Evolutionary conservation across 352 stramenopile genomes (phyloP), one percentile per base, ranked within the genome.

Genomic region (Phytophthora sp.): DNA sequence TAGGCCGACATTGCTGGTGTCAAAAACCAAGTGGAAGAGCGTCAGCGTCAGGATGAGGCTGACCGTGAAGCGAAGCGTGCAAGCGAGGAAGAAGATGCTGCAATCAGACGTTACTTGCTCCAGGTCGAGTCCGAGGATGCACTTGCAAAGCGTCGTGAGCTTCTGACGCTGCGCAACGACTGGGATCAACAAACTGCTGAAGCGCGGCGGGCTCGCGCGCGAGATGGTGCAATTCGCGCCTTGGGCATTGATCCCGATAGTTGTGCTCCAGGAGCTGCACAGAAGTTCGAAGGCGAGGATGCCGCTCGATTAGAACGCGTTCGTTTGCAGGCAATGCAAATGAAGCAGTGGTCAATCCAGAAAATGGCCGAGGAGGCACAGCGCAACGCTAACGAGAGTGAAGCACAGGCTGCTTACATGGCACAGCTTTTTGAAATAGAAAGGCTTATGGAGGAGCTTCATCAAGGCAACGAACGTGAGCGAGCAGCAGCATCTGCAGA

Each of bases 251-350:
- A 87, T 20, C 80, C 74, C 0, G 81, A 91, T 28, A 72, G 30
- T 0, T 91, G 80, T 24, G 79, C 74, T 10, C 44, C 66, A 13
- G 75, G 80, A 17, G 79, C 82, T 9, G 82, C 81, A 12, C 82
- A 94, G 63, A 88, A 88, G 44, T 92, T 92, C 39, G 60, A 79
- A 13, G 84, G 82, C 13, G 84, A 94, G 61, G 84, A 94, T 45
- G 60, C 61, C 18, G 59, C 70, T 42, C 68, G 76, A 12, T 64
- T 87, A 13, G 84, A 91, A 50, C 77, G 84, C 2, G 57, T 60
- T n/a, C 74, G 84, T 17, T 56, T 92, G 44, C 84, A 94, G 59
- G 76, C 77, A 1, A 63, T 88, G 45, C 84, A 94, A 45, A 64
- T 83, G 46, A 83, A 88, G 54, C 77, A 92, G 56, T 94, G 82